A percentile compares a stretch with the other conserved stretches of the same genome.
These are phyloP conservation scores for Globisporangium rhizosaccharum DNA, from an alignment of 352 stramenopile species.

Conservation along the genomic window DNA sequence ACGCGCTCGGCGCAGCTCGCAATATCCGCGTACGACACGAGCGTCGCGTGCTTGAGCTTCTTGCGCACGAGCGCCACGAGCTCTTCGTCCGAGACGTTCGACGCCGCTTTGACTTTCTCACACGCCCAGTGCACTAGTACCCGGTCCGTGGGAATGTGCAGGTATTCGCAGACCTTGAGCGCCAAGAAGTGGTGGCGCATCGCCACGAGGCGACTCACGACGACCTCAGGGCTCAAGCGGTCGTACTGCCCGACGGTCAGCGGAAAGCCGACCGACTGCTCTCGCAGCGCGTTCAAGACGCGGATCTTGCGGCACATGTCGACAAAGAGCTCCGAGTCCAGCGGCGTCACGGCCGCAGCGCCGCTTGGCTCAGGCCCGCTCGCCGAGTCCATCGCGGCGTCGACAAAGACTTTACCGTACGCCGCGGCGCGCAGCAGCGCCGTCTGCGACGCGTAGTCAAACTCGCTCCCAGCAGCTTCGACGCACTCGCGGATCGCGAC, in stretches of 20 bases:
- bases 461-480: constrained; percentile 79
- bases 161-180: constrained; percentile 89
- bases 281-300: constrained; percentile 87
- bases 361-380: constrained; percentile 15
- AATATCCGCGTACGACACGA: constrained; percentile 82
- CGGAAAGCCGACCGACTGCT: constrained; percentile 74
- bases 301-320: constrained; percentile 87
- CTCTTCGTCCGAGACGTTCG: constrained; percentile 66
- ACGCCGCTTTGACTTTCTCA: constrained; percentile 76
- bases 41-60: constrained; percentile 75
- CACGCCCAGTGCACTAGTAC: constrained; percentile 90
- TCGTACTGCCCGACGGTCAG: constrained; percentile 81
- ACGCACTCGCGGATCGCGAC: constrained; percentile 87
- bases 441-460: constrained; percentile 79
- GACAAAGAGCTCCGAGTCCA: constrained; percentile 84
- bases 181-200: constrained; percentile 86
- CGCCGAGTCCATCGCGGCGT: constrained; percentile 44
- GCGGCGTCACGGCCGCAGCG: constrained; percentile 17
- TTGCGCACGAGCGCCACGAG: constrained; percentile 80
- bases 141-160: constrained; percentile 83
- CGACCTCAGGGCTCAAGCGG: constrained; percentile 74
- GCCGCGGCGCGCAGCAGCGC: constrained; percentile 76
- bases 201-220: constrained; percentile 79
- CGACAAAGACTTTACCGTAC: constrained; percentile 88
- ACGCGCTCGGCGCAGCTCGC: constrained; percentile 74